A percentile compares a stretch with the other conserved stretches of the same genome.
These are phyloP conservation scores for Komagataella populi DNA, from an alignment of 805 yeast genomes.

Conservation along the genomic window DNA sequence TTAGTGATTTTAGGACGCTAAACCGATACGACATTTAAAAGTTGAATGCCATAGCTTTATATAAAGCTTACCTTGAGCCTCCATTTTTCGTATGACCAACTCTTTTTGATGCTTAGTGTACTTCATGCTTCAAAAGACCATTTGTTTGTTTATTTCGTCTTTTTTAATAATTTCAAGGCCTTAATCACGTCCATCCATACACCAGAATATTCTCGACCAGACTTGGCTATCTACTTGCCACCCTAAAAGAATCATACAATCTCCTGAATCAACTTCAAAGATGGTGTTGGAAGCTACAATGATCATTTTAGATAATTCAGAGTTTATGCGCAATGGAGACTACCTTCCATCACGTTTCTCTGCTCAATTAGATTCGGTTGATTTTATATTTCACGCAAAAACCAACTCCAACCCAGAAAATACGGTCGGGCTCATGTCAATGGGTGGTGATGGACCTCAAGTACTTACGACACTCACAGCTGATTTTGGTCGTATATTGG, in stretches of 20 bases:
- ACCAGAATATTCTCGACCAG: neutral
- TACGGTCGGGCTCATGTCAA: constrained; percentile 82
- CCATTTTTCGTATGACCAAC: neutral
- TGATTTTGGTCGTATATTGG: constrained; percentile 73
- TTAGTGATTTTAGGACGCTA: neutral
- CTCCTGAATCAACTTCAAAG: constrained; percentile 6
- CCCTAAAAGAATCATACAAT: neutral
- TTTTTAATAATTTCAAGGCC: neutral
- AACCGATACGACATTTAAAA: neutral
- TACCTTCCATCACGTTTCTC: constrained; percentile 78
- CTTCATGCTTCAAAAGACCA: neutral
- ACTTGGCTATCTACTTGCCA: neutral
- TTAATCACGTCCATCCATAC: neutral
- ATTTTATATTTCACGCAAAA: constrained; percentile 74
- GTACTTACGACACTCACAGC: constrained; percentile 83
- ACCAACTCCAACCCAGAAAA: constrained; percentile 85
- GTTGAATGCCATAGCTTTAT: no score
- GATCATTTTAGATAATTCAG: constrained; percentile 92
- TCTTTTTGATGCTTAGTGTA: neutral
- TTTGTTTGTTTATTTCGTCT: neutral
- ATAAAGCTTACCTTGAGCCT: neutral
- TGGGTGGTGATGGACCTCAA: constrained; percentile 76
- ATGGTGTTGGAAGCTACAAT: constrained; percentile 97
- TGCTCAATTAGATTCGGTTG: constrained; percentile 86
- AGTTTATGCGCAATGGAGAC: constrained; percentile 92